Evolutionary conservation across 331 rosid genomes (phyloP).

Genomic region (Stylosanthes scabra): DNA sequence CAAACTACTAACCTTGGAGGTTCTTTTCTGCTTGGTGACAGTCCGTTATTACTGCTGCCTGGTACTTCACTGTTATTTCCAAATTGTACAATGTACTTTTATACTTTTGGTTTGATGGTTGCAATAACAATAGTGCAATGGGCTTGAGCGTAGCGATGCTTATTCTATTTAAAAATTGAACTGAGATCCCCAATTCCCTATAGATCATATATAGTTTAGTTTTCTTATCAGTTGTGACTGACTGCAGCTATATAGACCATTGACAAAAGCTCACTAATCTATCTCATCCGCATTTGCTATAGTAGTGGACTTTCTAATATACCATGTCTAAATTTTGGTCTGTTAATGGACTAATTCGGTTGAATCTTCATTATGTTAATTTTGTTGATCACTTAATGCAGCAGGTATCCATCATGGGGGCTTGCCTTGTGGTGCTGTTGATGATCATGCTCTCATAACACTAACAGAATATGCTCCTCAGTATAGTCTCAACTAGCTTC

Average conservation of each 20-base stretch:
- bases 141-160: not conserved
- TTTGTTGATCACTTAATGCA: not conserved
- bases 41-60: not conserved
- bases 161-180: not conserved
- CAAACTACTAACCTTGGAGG: conserved; percentile 15
- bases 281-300: not conserved
- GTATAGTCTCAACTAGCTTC: conserved; percentile 8
- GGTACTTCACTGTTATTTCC: not conserved
- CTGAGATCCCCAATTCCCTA: not conserved
- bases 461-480: not conserved
- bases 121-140: not conserved
- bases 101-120: not conserved
- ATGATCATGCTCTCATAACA: not conserved
- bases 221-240: not conserved
- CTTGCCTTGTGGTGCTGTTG: not conserved
- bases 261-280: not conserved
- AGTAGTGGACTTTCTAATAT: not conserved
- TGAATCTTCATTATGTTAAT: not conserved
- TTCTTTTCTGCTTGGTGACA: conserved; percentile 21
- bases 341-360: not conserved
- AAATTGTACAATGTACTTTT: not conserved
- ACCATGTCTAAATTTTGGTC: not conserved
- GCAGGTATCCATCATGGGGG: conserved; percentile 11
- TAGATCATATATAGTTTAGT: not conserved
- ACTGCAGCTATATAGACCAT: not conserved